phyloP scores from a whole-genome alignment of 257 asterid species.

The Osmanthus fragrans region DNA sequence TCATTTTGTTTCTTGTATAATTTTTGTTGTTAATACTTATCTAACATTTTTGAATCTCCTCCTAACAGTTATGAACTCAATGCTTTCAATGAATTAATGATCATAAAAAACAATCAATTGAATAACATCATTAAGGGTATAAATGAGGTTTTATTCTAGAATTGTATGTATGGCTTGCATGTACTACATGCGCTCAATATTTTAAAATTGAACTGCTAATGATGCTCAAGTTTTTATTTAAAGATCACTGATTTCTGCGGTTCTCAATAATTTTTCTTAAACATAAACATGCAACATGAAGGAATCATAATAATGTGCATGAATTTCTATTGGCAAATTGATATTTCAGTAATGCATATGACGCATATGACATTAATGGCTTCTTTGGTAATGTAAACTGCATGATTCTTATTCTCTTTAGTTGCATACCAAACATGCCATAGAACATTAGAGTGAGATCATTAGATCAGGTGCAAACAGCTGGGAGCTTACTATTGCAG shows the following conservation, averaged over 20 bases:
- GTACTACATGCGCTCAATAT: neutral
- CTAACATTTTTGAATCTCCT: no score
- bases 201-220: neutral
- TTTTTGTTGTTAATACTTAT: no score
- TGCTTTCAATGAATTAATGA: neutral
- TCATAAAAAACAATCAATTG: neutral
- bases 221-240: neutral
- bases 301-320: neutral
- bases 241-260: neutral
- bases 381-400: neutral
- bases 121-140: no score
- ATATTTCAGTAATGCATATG: neutral
- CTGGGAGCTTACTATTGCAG: constrained; percentile 47
- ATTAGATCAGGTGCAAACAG: neutral
- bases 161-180: neutral
- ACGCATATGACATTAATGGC: neutral
- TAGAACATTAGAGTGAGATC: neutral
- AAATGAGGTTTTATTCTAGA: neutral
- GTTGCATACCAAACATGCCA: neutral
- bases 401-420: neutral
- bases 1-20: no score
- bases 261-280: neutral
- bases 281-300: neutral
- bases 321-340: neutral
- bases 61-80: neutral